Evolutionary conservation across 1,139 yeast genomes (phyloP).

Genomic region (Pichia sp.): DNA sequence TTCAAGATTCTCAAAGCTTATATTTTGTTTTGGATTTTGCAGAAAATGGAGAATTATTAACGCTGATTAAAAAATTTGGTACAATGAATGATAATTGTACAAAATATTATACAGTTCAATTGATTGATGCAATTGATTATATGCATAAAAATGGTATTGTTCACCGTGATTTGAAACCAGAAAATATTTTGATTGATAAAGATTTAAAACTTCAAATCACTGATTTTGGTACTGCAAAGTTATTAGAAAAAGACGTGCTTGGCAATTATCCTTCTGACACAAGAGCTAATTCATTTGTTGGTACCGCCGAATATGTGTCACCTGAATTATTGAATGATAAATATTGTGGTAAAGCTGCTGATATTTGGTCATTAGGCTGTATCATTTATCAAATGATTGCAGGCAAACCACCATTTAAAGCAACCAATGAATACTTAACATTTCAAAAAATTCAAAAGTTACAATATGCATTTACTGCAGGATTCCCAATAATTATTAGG

Average conservation of each 20-base stretch:
- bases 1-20: conserved; percentile 66
- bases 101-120: conserved; percentile 55
- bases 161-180: conserved; percentile 95
- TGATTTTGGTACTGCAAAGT: conserved; percentile 97
- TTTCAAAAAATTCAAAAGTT: conserved; percentile 86
- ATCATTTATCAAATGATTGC: conserved; percentile 88
- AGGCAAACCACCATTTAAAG: conserved; percentile 95
- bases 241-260: conserved; percentile 45
- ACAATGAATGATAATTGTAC: conserved; percentile 49
- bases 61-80: conserved; percentile 54
- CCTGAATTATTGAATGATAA: conserved; percentile 87
- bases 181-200: conserved; percentile 74
- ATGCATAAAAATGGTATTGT: conserved; percentile 81
- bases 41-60: conserved; percentile 67
- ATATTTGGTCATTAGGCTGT: conserved; percentile 96
- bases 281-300: conserved; percentile 78
- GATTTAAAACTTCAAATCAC: conserved; percentile 82
- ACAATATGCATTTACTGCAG: conserved; percentile 77
- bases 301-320: conserved; percentile 72
- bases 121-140: conserved; percentile 78
- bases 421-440: conserved; percentile 87
- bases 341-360: conserved; percentile 79
- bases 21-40: conserved; percentile 77
- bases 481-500: conserved; percentile 64
- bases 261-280: conserved; percentile 50